Evolutionary conservation across 2,329 filamentous ascomycete species (phyloP).

Genomic region (Tolypocladium guangdongense): DNA sequence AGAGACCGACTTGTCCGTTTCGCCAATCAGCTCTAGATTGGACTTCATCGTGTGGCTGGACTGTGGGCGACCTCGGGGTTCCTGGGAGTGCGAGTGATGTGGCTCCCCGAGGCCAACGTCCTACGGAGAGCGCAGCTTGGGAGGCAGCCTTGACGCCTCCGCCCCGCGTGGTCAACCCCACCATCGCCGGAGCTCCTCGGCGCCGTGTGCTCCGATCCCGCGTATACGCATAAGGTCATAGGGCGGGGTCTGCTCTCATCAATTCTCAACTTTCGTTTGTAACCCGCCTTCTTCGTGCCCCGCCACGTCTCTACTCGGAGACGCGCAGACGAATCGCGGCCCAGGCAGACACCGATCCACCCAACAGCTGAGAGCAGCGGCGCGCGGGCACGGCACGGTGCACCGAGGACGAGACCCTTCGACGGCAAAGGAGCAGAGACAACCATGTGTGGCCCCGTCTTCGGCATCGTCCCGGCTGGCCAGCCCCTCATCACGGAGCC

Average conservation of each 20-base stretch:
- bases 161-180: not conserved
- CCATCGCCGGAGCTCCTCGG: not conserved
- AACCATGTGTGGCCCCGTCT: constrained; percentile 34
- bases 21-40: constrained; percentile 41
- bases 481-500: constrained; percentile 45
- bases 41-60: constrained; percentile 10
- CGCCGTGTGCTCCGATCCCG: not conserved
- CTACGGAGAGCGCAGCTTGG: no score
- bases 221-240: not conserved
- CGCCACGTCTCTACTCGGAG: not conserved
- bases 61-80: not conserved
- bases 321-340: not conserved
- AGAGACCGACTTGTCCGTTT: constrained; percentile 42
- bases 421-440: not conserved
- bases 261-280: no score
- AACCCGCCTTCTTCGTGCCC: no score
- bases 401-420: not conserved
- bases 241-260: no score
- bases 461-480: constrained; percentile 51
- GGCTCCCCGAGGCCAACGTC: no score
- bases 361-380: not conserved
- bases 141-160: no score
- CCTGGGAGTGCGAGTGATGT: not conserved
- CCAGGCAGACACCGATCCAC: not conserved
- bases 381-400: not conserved